Percentiles rank a stretch among this genome's conserved stretches.
phyloP scores from a whole-genome alignment of 495 filamentous ascomycete species.

The Glarea lozoyensis region DNA sequence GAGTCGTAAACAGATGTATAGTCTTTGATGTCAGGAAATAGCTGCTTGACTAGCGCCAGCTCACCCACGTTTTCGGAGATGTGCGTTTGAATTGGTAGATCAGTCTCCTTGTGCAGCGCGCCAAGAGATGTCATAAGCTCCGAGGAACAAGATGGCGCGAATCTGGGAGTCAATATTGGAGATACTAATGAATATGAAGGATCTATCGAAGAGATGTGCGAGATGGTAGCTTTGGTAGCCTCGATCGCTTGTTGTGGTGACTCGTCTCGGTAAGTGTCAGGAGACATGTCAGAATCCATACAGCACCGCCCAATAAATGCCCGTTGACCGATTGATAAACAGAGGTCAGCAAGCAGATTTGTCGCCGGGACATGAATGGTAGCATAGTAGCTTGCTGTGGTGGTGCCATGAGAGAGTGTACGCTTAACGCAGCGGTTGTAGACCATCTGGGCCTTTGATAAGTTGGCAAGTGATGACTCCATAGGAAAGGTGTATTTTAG shows the following conservation, averaged over 20 bases:
- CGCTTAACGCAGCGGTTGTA: conserved; percentile 69
- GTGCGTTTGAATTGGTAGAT: conserved; percentile 78
- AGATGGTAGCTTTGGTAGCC: conserved; percentile 52
- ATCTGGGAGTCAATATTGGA: conserved; percentile 85
- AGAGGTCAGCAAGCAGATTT: conserved; percentile 79
- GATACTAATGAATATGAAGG: conserved; percentile 48
- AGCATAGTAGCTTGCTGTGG: conserved; percentile 84
- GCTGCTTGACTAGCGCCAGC: conserved; percentile 51
- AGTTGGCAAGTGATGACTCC: conserved; percentile 58
- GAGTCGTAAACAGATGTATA: conserved; percentile 80
- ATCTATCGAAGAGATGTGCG: conserved; percentile 60
- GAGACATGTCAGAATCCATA: conserved; percentile 77
- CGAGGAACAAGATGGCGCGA: conserved; percentile 67
- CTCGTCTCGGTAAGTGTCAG: conserved; percentile 66
- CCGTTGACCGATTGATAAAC: conserved; percentile 66
- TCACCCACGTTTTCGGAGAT: conserved; percentile 79
- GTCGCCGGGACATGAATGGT: conserved; percentile 75
- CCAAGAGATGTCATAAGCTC: conserved; percentile 55
- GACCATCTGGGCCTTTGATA: conserved; percentile 43
- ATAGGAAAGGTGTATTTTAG: conserved; percentile 92
- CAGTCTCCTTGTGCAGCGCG: conserved; percentile 45
- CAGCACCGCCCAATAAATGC: conserved; percentile 86
- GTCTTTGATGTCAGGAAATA: conserved; percentile 55
- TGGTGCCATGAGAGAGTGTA: conserved; percentile 84
- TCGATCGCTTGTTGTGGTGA: conserved; percentile 44